These are phyloP conservation scores for Ophiocordyceps polyrhachis-furcata DNA, from an alignment of 2,329 filamentous ascomycete genomes.

Conservation along the genomic window DNA sequence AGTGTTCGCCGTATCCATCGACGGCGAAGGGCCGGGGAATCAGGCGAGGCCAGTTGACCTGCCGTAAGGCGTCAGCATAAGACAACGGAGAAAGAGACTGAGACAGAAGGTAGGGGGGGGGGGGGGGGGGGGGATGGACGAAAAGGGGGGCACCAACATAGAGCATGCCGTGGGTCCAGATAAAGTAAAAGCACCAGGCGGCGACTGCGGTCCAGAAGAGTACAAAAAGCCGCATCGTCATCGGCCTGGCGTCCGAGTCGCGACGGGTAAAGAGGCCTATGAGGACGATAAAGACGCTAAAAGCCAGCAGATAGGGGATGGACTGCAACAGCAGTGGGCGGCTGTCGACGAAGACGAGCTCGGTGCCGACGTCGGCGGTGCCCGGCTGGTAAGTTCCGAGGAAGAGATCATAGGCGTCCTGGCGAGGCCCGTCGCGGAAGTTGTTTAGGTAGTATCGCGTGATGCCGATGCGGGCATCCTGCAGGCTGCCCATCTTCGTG, in stretches of 20 bases:
- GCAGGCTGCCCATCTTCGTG: constrained; percentile 66
- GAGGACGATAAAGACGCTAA: constrained; percentile 68
- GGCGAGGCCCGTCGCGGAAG: constrained; percentile 79
- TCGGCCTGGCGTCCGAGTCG: constrained; percentile 53
- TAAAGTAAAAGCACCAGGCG: constrained; percentile 56
- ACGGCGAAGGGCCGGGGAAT: constrained; percentile 73
- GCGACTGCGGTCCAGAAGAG: constrained; percentile 57
- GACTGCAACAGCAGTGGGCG: constrained; percentile 77
- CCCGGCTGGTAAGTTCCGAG: constrained; percentile 69
- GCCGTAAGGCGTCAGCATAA: background rate
- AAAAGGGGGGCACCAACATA: constrained; percentile 49
- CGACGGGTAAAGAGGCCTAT: constrained; percentile 56
- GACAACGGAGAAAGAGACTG: background rate
- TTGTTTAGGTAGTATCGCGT: constrained; percentile 89
- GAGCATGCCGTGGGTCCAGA: constrained; percentile 71
- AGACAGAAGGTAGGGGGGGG: too few species aligned
- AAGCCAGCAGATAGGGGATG: constrained; percentile 79
- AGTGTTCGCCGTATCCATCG: constrained; percentile 77
- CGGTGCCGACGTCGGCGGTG: constrained; percentile 48
- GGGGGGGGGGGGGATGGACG: background rate
- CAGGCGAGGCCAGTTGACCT: constrained; percentile 98
- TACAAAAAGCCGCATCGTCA: constrained; percentile 67
- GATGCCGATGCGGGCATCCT: constrained; percentile 74
- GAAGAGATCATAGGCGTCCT: constrained; percentile 93
- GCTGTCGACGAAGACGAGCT: constrained; percentile 64